Conservation (phyloP, 345 rosid genomes). For the Hibiscus trionum region DNA sequence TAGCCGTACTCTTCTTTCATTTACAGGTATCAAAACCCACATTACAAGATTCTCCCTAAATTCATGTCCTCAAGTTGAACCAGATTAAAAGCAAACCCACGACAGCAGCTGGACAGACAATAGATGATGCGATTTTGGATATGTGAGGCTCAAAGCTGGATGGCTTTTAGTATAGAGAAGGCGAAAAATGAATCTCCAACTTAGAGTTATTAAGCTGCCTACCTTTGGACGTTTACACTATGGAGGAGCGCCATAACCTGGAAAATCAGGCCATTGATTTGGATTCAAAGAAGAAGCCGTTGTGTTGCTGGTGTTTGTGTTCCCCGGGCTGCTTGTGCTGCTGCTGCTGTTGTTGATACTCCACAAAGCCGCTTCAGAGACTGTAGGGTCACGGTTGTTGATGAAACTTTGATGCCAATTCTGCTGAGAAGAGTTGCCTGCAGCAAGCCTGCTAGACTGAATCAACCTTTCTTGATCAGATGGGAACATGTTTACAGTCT, state of each 20-base stretch:
- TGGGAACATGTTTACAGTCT: constrained; percentile 12
- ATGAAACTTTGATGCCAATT: constrained; percentile 29
- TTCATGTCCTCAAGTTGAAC: neutral
- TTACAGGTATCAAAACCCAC: constrained; percentile 8
- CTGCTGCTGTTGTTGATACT: constrained; percentile 9
- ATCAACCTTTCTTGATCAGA: constrained; percentile 19
- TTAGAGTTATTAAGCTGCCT: neutral
- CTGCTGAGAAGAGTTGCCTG: constrained; percentile 10
- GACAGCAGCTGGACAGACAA: neutral
- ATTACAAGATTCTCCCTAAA: constrained; percentile 3
- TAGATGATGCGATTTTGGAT: constrained; percentile 6
- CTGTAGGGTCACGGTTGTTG: constrained; percentile 17
- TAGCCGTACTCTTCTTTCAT: constrained; percentile 15
- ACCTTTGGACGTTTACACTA: constrained; percentile 9
- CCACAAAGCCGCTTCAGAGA: constrained; percentile 28
- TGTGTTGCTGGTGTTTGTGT: constrained; percentile 11
- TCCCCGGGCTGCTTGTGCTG: constrained; percentile 5
- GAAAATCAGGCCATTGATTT: constrained; percentile 29
- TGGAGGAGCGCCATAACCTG: constrained; percentile 28
- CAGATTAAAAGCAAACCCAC: neutral
- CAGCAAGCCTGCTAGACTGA: constrained; percentile 13
- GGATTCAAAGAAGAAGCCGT: constrained; percentile 25
- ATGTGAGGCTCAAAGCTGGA: neutral
- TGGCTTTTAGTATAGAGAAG: constrained; percentile 13
- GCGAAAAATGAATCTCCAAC: neutral